These are phyloP conservation scores for Aspergillus pseudoglaucus DNA, from an alignment of 2,329 filamentous ascomycete species.

Conservation along the genomic window DNA sequence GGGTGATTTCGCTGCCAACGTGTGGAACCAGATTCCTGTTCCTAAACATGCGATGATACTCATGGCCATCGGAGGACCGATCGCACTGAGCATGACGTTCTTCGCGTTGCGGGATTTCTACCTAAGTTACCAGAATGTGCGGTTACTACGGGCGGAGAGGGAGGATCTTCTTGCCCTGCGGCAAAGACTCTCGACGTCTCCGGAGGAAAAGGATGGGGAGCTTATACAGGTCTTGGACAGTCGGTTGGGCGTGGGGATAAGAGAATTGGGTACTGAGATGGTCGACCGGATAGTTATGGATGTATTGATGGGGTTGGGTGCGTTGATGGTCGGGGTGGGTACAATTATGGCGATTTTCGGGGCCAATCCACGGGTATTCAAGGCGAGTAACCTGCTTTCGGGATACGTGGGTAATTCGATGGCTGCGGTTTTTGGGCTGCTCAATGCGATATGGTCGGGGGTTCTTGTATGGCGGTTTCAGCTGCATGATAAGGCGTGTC, in stretches of 20 bases:
- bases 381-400: constrained; percentile 48
- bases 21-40: constrained; percentile 50
- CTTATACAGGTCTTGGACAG: constrained; percentile 24
- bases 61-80: constrained; percentile 48
- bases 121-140: constrained; percentile 43
- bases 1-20: constrained; percentile 52
- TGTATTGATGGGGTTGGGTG: constrained; percentile 44
- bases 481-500: constrained; percentile 27
- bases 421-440: constrained; percentile 44
- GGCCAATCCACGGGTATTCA: constrained; percentile 36
- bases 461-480: constrained; percentile 40
- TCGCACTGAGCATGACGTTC: constrained; percentile 41
- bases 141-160: constrained; percentile 40
- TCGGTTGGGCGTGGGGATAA: constrained; percentile 40
- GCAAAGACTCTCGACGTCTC: neutral
- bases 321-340: constrained; percentile 46
- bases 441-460: constrained; percentile 45
- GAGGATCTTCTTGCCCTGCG: constrained; percentile 20
- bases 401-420: constrained; percentile 51
- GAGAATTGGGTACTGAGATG: constrained; percentile 47
- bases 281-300: constrained; percentile 50
- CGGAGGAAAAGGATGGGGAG: constrained; percentile 12
- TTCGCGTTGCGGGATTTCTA: constrained; percentile 43
- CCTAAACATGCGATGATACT: constrained; percentile 44
- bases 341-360: constrained; percentile 52